Percentiles rank a stretch among this genome's conserved stretches.
Evolutionary conservation across 257 asterid species (phyloP).

Genomic region (Salvia hispanica): DNA sequence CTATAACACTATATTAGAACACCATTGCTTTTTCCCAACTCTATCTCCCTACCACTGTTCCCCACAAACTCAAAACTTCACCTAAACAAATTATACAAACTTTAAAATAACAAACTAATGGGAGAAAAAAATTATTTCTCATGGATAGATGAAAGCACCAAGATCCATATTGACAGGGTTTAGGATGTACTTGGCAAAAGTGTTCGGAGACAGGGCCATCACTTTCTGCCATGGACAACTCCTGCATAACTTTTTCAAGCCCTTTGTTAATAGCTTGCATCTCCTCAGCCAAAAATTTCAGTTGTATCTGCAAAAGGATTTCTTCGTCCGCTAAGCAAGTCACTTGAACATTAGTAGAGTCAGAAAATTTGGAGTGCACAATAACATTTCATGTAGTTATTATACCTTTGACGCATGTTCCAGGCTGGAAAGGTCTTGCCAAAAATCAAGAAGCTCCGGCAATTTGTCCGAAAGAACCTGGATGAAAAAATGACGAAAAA

Average conservation of each 20-base stretch:
- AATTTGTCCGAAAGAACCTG: constrained; percentile 87
- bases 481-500: constrained; percentile 20
- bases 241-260: constrained; percentile 85
- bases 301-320: constrained; percentile 62
- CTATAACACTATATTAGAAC: neutral
- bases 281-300: constrained; percentile 88
- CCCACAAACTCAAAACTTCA: neutral
- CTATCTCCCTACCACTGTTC: neutral
- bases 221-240: constrained; percentile 76
- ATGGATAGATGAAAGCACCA: constrained; percentile 16
- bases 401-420: constrained; percentile 79
- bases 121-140: neutral
- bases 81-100: constrained; percentile 2
- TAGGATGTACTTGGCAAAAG: constrained; percentile 65
- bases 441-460: constrained; percentile 89
- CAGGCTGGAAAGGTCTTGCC: constrained; percentile 81
- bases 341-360: constrained; percentile 20
- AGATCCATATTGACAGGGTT: constrained; percentile 8
- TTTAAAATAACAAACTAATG: neutral
- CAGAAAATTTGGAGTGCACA: neutral
- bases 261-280: constrained; percentile 98
- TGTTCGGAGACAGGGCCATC: constrained; percentile 81
- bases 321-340: constrained; percentile 33
- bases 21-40: neutral
- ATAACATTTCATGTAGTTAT: constrained; percentile 9